Conservation (phyloP, 129 eudicot species). For the Flaveria trinervia region DNA sequence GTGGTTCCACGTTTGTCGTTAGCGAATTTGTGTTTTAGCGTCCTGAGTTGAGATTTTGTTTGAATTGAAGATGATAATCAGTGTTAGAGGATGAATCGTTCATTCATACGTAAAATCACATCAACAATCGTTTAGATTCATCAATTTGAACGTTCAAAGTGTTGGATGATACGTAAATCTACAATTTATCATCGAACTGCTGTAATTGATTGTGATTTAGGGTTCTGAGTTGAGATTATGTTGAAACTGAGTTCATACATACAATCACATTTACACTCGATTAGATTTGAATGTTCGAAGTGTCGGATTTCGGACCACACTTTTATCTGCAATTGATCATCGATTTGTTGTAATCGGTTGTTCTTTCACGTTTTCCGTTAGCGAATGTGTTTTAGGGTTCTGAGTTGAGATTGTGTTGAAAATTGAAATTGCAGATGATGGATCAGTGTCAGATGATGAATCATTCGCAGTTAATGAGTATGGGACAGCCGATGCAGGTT, state of each 20-base stretch:
- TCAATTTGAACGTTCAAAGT: neutral
- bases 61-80: slow-evolving; percentile 21
- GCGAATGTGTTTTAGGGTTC: neutral
- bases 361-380: neutral
- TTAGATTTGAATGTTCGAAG: slow-evolving; percentile 2
- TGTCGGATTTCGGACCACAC: slow-evolving; percentile 4
- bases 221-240: neutral
- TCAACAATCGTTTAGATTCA: neutral
- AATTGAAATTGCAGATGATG: slow-evolving; percentile 10
- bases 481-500: slow-evolving; percentile 35
- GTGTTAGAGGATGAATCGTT: slow-evolving; percentile 31
- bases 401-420: neutral
- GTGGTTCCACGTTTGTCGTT: too few species aligned
- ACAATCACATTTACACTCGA: neutral
- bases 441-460: slow-evolving; percentile 33
- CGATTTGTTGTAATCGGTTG: slow-evolving; percentile 5
- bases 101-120: neutral
- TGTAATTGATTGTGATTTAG: neutral
- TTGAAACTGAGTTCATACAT: neutral
- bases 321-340: neutral
- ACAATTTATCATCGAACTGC: neutral
- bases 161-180: neutral
- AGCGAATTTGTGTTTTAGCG: neutral
- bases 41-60: neutral
- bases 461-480: slow-evolving; percentile 40